Percentiles rank a stretch among this genome's conserved stretches.
Conservation (phyloP, 352 stramenopile species). For the Globisporangium heterothallicum region DNA sequence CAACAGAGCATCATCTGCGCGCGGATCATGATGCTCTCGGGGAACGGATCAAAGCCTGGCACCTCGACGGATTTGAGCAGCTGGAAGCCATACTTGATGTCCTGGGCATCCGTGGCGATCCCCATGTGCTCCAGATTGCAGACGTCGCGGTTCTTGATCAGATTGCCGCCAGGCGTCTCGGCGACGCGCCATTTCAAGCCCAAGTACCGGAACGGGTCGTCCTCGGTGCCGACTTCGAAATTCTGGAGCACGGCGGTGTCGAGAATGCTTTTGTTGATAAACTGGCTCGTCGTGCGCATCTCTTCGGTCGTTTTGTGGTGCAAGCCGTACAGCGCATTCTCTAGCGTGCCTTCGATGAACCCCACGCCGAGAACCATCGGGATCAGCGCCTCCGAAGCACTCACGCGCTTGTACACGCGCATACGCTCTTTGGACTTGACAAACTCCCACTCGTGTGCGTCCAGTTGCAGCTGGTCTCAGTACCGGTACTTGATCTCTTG, state of each 20-base stretch:
- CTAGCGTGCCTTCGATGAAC: constrained; percentile 31
- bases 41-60: constrained; percentile 24
- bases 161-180: constrained; percentile 17
- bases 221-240: constrained; percentile 29
- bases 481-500: constrained; percentile 33
- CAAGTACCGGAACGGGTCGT: constrained; percentile 43
- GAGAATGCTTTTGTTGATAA: constrained; percentile 30
- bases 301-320: constrained; percentile 45
- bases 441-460: constrained; percentile 8
- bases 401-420: constrained; percentile 19
- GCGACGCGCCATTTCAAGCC: constrained; percentile 44
- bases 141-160: constrained; percentile 43
- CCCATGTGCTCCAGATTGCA: constrained; percentile 23
- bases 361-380: constrained; percentile 42
- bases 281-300: constrained; percentile 34
- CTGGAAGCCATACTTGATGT: constrained; percentile 32
- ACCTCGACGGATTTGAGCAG: constrained; percentile 43
- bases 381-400: background rate
- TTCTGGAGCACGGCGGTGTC: constrained; percentile 41
- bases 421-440: constrained; percentile 9
- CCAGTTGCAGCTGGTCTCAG: background rate
- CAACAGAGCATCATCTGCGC: constrained; percentile 45
- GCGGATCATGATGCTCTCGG: constrained; percentile 25
- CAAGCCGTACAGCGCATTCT: constrained; percentile 46
- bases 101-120: constrained; percentile 20